Evolutionary conservation across 108 stramenopile genomes (phyloP).

Genomic region (Discostella stelligeroides): DNA sequence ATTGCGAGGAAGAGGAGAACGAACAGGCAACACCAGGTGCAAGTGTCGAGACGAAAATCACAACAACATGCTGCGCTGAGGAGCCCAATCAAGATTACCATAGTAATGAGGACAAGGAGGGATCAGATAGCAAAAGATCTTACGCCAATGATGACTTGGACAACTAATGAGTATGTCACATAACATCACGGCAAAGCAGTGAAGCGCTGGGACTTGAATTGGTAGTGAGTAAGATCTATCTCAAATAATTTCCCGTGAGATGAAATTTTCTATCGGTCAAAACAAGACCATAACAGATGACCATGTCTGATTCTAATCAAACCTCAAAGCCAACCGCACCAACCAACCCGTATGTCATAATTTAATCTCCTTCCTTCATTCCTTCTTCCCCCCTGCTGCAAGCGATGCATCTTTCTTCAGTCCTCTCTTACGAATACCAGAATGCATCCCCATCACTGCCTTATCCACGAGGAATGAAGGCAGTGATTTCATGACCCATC

Average conservation of each 20-base stretch:
- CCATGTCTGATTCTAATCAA: too few species aligned
- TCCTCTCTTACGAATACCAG: slow-evolving; percentile 88
- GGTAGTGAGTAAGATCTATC: not conserved
- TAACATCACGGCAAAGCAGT: not conserved
- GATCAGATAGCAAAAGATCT: too few species aligned
- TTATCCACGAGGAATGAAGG: slow-evolving; percentile 71
- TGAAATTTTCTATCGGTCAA: too few species aligned
- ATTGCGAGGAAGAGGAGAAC: not conserved
- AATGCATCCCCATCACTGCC: slow-evolving; percentile 88
- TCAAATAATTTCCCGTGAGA: too few species aligned
- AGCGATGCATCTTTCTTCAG: slow-evolving; percentile 88
- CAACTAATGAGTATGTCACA: too few species aligned
- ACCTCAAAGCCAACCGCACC: too few species aligned
- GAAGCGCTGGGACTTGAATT: not conserved
- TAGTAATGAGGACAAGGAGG: too few species aligned
- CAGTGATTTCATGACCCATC: slow-evolving; percentile 79
- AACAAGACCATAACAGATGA: too few species aligned
- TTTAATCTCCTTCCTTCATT: slow-evolving; percentile 9
- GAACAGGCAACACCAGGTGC: not conserved
- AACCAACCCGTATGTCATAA: too few species aligned
- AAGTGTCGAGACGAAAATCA: not conserved
- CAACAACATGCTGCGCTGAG: not conserved
- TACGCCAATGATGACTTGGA: too few species aligned
- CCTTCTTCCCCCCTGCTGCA: slow-evolving; percentile 54
- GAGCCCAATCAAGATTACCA: too few species aligned